These are phyloP conservation scores for Trematosphaeria pertusa DNA, from an alignment of 2,329 filamentous ascomycete genomes.

Conservation along the genomic window DNA sequence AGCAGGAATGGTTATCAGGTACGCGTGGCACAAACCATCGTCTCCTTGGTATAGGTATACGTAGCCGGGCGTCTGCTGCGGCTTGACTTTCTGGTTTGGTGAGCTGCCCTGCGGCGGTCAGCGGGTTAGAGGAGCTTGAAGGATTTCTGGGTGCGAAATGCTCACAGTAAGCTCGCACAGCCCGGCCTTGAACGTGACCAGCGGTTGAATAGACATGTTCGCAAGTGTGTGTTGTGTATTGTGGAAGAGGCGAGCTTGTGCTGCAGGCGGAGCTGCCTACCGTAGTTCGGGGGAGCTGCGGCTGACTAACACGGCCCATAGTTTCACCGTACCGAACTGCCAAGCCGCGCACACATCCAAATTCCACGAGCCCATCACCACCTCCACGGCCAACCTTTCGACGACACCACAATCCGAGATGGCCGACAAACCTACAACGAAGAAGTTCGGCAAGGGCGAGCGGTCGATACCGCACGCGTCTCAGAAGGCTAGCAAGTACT, in stretches of 20 bases:
- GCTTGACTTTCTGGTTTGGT: conserved; percentile 67
- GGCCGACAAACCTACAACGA: conserved; percentile 69
- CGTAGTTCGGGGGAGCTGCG: conserved; percentile 8
- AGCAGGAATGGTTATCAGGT: conserved; percentile 8
- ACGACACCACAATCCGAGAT: conserved; percentile 66
- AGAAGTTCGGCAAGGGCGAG: conserved; percentile 98
- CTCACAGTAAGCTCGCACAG: conserved; percentile 84
- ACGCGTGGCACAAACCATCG: conserved; percentile 69
- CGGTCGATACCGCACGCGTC: conserved; percentile 84
- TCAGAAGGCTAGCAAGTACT: conserved; percentile 99
- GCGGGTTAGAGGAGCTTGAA: conserved; percentile 6
- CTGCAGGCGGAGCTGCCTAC: conserved; percentile 24
- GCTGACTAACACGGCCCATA: conserved; percentile 7
- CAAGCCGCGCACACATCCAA: neutral
- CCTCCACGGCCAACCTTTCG: conserved; percentile 33
- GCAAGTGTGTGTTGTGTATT: conserved; percentile 16
- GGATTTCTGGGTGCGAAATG: no score
- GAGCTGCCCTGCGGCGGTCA: conserved; percentile 32
- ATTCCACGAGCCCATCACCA: conserved; percentile 10
- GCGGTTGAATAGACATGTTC: conserved; percentile 79
- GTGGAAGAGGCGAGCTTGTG: conserved; percentile 20
- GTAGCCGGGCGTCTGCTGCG: conserved; percentile 78
- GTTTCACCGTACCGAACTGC: neutral
- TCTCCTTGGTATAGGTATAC: conserved; percentile 85
- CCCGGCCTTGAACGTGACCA: conserved; percentile 97